phyloP scores from a whole-genome alignment of 2,329 filamentous ascomycete genomes.

The Alternaria sp. region DNA sequence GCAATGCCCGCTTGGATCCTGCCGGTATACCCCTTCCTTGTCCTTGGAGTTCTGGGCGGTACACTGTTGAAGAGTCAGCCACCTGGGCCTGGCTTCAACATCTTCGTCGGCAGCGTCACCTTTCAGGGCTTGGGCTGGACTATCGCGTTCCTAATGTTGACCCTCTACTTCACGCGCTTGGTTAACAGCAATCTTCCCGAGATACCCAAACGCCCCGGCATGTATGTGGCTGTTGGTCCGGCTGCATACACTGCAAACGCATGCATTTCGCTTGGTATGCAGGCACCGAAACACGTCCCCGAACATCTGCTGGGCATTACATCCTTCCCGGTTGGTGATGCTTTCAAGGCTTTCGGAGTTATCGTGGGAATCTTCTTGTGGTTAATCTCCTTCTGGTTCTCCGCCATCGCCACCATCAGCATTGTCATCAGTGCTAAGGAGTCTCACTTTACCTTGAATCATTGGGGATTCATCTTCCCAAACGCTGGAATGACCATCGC shows the following conservation, averaged over 20 bases:
- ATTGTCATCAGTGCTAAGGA: constrained; percentile 47
- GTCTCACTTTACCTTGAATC: constrained; percentile 45
- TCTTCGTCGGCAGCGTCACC: constrained; percentile 63
- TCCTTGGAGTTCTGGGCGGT: constrained; percentile 47
- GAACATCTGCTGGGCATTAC: constrained; percentile 41
- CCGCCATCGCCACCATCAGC: constrained; percentile 50
- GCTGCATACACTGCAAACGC: constrained; percentile 36
- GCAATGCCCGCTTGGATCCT: constrained; percentile 51
- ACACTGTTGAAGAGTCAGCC: constrained; percentile 46
- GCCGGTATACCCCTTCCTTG: constrained; percentile 42
- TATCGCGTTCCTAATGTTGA: constrained; percentile 70
- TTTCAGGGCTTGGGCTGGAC: constrained; percentile 73
- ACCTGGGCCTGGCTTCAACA: constrained; percentile 22
- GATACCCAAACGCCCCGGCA: constrained; percentile 50
- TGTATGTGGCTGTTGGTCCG: constrained; percentile 60
- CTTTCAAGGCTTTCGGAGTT: constrained; percentile 51
- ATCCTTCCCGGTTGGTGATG: constrained; percentile 43
- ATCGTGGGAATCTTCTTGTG: constrained; percentile 55
- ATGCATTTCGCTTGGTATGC: constrained; percentile 50
- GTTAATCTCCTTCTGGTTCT: constrained; percentile 59
- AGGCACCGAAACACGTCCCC: constrained; percentile 46
- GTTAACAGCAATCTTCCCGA: constrained; percentile 64
- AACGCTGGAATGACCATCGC: constrained; percentile 64
- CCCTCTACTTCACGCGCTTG: constrained; percentile 72
- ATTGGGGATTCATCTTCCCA: constrained; percentile 70